Evolutionary conservation across 2,329 filamentous ascomycete genomes (phyloP), one percentile per base, ranked within the genome.

Genomic region (Rhinocladiella similis): DNA sequence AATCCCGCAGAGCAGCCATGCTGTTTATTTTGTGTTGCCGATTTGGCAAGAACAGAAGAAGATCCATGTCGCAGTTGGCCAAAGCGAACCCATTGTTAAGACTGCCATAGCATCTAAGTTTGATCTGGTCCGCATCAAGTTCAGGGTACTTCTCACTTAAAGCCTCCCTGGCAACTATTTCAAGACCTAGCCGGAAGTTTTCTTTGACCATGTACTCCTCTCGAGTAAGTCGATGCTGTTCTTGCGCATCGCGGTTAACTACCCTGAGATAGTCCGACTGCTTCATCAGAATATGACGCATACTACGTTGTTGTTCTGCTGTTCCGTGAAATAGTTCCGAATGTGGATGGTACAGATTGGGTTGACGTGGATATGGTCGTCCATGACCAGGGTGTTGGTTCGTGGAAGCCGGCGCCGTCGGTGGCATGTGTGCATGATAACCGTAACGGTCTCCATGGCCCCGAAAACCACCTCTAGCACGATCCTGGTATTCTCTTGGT

Each of bases 31-130:
- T 18, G 13, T 45, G 39, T 19, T 50, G 19, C 38, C 53, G 45
- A 5, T 80, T 73, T 3, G 83, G 83, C 1, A 89, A 87, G 4
- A 94, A 76, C 33, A 96, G 81, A 7, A 87, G 89, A 27, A 96
- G 81, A 71, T 97, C 92, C 87, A 96, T 91, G 67, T 96, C 91
- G 1, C 91, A 93, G n/a, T 85, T 84, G 65, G 89, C 89, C 10
- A 89, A 91, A 3, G 90, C 92, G 72, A 96, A 96, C 0, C 91
- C 91, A 12, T 91, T 92, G 18, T 84, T 83, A 46, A 95, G 78
- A 69, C 91, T 95, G 4, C 91, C 91, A 68, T 94, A 95, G 66
- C 87, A 90, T 64, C 84, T 84, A 13, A 95, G 77, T 51, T 84
- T 78, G n/a, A 93, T 81, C 50, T 81, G 82, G 9, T 75, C 68